Conservation (phyloP, 176 grass and related monocot genomes). For the Saccharum officinarum region DNA sequence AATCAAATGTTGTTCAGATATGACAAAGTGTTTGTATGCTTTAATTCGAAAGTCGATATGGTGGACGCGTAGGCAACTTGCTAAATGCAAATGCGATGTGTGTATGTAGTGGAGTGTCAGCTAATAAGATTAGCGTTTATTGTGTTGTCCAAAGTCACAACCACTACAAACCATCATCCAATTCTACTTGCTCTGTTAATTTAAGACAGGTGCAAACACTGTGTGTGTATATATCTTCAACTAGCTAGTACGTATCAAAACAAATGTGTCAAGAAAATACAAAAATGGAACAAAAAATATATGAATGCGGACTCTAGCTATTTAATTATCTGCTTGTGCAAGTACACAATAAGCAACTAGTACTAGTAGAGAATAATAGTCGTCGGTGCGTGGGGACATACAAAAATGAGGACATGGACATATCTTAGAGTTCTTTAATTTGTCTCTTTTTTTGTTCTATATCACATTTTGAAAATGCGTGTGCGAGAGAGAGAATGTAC, state of each 20-base stretch:
- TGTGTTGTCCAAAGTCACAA: not conserved
- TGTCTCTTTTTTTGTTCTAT: not conserved
- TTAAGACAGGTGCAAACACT: not conserved
- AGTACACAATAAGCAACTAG: too few species aligned
- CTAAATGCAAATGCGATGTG: not conserved
- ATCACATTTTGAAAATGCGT: not conserved
- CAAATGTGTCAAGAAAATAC: too few species aligned
- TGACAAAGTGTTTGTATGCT: not conserved
- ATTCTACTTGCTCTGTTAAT: not conserved
- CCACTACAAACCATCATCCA: not conserved
- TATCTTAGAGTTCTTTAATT: too few species aligned
- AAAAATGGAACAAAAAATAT: too few species aligned
- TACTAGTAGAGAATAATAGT: too few species aligned
- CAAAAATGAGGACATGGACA: too few species aligned
- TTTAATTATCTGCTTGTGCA: too few species aligned
- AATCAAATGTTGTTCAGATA: not conserved
- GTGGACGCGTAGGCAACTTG: too few species aligned
- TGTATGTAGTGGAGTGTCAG: not conserved
- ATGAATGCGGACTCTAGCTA: too few species aligned
- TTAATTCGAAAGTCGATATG: not conserved
- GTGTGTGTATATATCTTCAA: not conserved
- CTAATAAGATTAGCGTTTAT: not conserved
- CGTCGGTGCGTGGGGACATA: too few species aligned
- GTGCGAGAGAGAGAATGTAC: too few species aligned
- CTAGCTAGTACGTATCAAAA: too few species aligned